Percentiles rank a stretch among this genome's conserved stretches.
phyloP scores from a whole-genome alignment of 192 early-diverging fungal genomes.

The Linnemannia schmuckeri region DNA sequence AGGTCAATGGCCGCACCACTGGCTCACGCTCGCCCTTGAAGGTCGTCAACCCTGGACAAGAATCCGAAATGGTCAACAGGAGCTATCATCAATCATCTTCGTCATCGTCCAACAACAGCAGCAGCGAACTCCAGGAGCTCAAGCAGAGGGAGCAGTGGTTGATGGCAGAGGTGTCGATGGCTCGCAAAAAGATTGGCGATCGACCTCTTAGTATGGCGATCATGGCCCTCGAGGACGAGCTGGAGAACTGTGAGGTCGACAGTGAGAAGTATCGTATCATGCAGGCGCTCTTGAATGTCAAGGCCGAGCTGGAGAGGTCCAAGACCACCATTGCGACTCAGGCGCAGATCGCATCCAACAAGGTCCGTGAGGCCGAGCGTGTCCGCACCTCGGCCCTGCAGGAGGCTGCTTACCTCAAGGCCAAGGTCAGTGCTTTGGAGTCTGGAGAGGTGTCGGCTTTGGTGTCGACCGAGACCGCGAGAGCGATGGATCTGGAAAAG shows the following conservation, averaged over 20 bases:
- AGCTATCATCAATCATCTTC: neutral
- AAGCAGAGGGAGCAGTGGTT: conserved; percentile 53
- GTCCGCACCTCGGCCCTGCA: conserved; percentile 65
- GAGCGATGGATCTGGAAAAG: conserved; percentile 60
- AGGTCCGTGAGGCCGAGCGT: conserved; percentile 62
- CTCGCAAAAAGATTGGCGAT: conserved; percentile 45
- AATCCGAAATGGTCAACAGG: neutral
- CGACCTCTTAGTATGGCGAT: conserved; percentile 42
- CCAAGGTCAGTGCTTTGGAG: conserved; percentile 63
- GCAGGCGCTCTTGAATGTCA: conserved; percentile 61
- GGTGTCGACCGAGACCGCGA: conserved; percentile 55
- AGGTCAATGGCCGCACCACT: neutral
- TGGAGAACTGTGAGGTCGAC: conserved; percentile 56
- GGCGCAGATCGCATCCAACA: conserved; percentile 61
- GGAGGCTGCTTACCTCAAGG: conserved; percentile 68
- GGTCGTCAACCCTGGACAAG: conserved; percentile 6
- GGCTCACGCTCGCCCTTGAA: conserved; percentile 10
- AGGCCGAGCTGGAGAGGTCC: conserved; percentile 62
- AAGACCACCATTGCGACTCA: conserved; percentile 62
- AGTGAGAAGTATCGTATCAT: conserved; percentile 65
- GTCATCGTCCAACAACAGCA: neutral
- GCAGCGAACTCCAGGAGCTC: conserved; percentile 28
- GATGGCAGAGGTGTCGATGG: conserved; percentile 38
- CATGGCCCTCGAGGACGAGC: conserved; percentile 32
- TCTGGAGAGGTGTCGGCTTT: conserved; percentile 49